A percentile compares a stretch with the other conserved stretches of the same genome.
Conservation (phyloP, 1,284 basidiomycete species). For the Malassezia cuniculi region DNA sequence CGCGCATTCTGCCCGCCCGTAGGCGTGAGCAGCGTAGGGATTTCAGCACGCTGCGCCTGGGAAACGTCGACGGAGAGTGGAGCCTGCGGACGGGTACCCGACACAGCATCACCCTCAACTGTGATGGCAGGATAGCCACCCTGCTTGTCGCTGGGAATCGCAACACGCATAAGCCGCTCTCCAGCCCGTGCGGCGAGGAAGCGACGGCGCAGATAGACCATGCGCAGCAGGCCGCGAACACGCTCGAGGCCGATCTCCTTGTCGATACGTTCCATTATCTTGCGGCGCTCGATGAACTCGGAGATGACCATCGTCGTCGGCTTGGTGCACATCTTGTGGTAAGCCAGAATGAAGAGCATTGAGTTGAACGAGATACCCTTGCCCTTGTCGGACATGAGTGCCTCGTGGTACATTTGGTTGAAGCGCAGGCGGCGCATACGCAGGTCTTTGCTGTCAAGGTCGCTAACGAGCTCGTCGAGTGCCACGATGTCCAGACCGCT, state of each 20-base stretch:
- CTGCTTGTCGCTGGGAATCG: constrained; percentile 2
- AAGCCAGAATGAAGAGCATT: constrained; percentile 76
- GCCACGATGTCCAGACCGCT: constrained; percentile 20
- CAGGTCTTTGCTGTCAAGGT: constrained; percentile 23
- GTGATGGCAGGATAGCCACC: constrained; percentile 13
- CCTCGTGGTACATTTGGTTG: constrained; percentile 41
- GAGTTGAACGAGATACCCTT: constrained; percentile 73
- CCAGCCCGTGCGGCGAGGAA: constrained; percentile 21
- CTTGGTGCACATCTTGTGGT: constrained; percentile 83
- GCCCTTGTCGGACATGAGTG: constrained; percentile 51
- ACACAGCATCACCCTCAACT: constrained; percentile 6
- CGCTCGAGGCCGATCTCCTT: constrained; percentile 31
- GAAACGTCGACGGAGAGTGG: too few relatives aligned
- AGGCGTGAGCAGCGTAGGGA: neutral
- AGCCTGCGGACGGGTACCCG: constrained; percentile 1
- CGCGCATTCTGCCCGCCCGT: too few relatives aligned
- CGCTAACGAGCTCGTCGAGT: constrained; percentile 15
- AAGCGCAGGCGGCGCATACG: constrained; percentile 27
- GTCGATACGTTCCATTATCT: constrained; percentile 29
- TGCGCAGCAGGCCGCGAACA: constrained; percentile 29
- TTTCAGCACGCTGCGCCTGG: too few relatives aligned
- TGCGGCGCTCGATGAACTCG: constrained; percentile 36
- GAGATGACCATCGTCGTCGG: constrained; percentile 41
- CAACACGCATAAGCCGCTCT: constrained; percentile 2
- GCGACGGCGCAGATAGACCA: constrained; percentile 27